These are phyloP conservation scores for Venturia effusa DNA, from an alignment of 2,329 filamentous ascomycete species.

Conservation along the genomic window DNA sequence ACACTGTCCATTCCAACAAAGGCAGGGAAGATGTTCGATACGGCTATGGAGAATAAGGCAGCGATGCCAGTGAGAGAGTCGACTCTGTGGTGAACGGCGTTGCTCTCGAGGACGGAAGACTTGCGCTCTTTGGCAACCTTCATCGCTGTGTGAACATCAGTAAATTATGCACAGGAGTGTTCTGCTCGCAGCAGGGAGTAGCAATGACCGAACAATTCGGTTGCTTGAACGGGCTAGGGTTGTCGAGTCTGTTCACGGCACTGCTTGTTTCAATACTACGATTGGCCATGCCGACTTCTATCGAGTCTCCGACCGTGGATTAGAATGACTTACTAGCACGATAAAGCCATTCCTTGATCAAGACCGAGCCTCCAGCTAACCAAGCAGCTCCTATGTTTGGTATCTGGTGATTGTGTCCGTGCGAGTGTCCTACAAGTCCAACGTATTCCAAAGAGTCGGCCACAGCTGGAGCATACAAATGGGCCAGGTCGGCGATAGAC, in stretches of 20 bases:
- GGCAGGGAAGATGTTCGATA: conserved; percentile 74
- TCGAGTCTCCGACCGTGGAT: not conserved
- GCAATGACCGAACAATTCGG: not conserved
- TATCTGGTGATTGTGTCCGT: conserved; percentile 33
- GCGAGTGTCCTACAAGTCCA: conserved; percentile 40
- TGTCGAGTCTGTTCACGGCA: not conserved
- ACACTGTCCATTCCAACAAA: conserved; percentile 92
- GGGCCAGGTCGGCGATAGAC: conserved; percentile 47
- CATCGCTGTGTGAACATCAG: conserved; percentile 56
- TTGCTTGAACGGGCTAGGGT: not conserved
- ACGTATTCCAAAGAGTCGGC: conserved; percentile 8
- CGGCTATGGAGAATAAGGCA: conserved; percentile 77
- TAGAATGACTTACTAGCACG: conserved; percentile 56
- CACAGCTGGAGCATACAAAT: conserved; percentile 19
- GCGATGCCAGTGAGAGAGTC: conserved; percentile 94
- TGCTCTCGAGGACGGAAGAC: conserved; percentile 89
- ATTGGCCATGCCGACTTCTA: not conserved
- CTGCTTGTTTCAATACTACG: not conserved
- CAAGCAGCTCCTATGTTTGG: conserved; percentile 92
- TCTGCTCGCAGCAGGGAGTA: not conserved
- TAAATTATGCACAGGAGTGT: not conserved
- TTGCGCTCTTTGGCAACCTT: conserved; percentile 91
- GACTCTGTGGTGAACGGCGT: conserved; percentile 66
- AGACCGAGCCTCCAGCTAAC: conserved; percentile 81
- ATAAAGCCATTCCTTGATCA: conserved; percentile 95